Conservation (phyloP, 2,329 filamentous ascomycete species). For the Tolypocladium ovalisporum region DNA sequence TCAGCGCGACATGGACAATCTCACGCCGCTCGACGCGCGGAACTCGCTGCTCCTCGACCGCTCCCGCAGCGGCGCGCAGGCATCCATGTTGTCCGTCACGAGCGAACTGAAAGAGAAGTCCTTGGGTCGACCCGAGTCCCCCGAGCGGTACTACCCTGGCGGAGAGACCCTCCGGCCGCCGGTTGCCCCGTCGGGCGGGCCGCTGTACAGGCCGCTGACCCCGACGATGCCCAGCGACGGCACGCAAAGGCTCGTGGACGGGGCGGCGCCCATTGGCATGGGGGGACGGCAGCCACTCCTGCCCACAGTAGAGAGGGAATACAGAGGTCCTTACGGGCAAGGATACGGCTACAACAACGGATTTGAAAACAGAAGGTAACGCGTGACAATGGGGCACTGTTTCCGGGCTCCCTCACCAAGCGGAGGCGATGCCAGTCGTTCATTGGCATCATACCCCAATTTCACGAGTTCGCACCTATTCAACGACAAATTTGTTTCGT, state of each 20-base stretch:
- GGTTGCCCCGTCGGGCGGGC: constrained; percentile 14
- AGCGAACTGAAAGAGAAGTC: constrained; percentile 26
- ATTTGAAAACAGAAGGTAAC: constrained; percentile 11
- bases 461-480: background rate
- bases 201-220: constrained; percentile 26
- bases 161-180: constrained; percentile 11
- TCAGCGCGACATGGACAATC: constrained; percentile 64
- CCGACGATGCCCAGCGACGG: constrained; percentile 21
- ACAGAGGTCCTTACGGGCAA: constrained; percentile 6
- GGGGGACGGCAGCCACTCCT: constrained; percentile 7
- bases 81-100: constrained; percentile 32
- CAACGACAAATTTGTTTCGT: background rate
- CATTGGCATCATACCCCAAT: constrained; percentile 1
- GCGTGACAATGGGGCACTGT: background rate
- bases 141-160: constrained; percentile 20
- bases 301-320: background rate
- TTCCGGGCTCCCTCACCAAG: background rate
- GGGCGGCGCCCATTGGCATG: constrained; percentile 28
- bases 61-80: constrained; percentile 21
- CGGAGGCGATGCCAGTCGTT: background rate
- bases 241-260: constrained; percentile 25
- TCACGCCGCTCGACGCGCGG: constrained; percentile 78
- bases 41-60: constrained; percentile 72
- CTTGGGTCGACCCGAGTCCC: constrained; percentile 15
- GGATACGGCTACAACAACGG: constrained; percentile 8